phyloP scores from a whole-genome alignment of 1,284 basidiomycete genomes.

The Coriolopsis trogii region DNA sequence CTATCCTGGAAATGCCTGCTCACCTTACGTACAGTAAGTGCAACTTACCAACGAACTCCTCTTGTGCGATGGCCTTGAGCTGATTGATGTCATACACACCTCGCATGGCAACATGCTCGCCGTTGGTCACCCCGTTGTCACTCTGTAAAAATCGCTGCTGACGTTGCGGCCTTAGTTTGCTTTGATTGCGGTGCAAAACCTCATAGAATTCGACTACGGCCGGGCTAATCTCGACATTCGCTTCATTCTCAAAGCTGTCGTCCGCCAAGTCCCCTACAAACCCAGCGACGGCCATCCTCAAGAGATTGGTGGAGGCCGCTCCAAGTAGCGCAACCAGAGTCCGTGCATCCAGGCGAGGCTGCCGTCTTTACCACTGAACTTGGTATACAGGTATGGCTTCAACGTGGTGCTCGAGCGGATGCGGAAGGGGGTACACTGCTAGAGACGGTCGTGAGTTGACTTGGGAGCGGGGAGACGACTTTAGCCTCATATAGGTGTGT shows the following conservation, averaged over 20 bases:
- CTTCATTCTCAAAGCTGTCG: conserved; percentile 80
- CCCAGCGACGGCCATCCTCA: conserved; percentile 92
- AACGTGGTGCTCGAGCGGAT: conserved; percentile 83
- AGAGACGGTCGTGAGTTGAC: conserved; percentile 77
- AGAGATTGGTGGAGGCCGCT: conserved; percentile 85
- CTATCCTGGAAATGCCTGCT: neutral
- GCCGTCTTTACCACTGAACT: conserved; percentile 57
- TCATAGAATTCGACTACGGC: conserved; percentile 84
- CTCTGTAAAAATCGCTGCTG: conserved; percentile 6
- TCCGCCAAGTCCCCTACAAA: conserved; percentile 84
- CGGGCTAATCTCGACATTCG: conserved; percentile 73
- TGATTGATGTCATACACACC: conserved; percentile 74
- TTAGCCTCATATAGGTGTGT: conserved; percentile 83
- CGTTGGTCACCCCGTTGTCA: conserved; percentile 44
- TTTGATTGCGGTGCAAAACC: conserved; percentile 81
- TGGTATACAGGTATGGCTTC: conserved; percentile 82
- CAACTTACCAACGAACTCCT: conserved; percentile 89
- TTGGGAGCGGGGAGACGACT: conserved; percentile 83
- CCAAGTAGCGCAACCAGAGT: conserved; percentile 64
- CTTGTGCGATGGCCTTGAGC: conserved; percentile 75
- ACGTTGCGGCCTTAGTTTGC: conserved; percentile 63
- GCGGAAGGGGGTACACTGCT: conserved; percentile 65
- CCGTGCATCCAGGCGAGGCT: conserved; percentile 52
- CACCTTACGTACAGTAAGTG: conserved; percentile 64
- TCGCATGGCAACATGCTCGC: conserved; percentile 86